Evolutionary conservation across 495 filamentous ascomycete species (phyloP), one percentile per base, ranked within the genome.

Genomic region (Penicillium canariense): DNA sequence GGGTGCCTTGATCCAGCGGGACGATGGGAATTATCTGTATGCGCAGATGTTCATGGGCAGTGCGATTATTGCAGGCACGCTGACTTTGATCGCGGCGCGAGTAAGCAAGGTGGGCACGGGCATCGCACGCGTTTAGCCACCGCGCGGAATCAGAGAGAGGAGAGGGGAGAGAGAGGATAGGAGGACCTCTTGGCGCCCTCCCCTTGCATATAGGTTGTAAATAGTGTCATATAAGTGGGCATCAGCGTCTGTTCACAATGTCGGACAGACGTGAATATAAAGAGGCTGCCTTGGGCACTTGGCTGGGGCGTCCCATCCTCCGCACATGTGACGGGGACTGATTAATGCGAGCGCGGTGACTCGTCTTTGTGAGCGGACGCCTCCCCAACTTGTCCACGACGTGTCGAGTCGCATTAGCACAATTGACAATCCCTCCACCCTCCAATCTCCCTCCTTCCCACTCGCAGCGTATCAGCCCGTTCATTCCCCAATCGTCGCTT

Each of bases 31-130:
- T 9, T 89, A 83, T 72, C 58, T 77, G 35, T 78, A 78, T 54
- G 82, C 85, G 0, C 84, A 88, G 65, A 71, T 83, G 70, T 76
- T 74, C 48, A 73, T 73, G 73, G 73, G 71, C 10, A 68, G 59
- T 58, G 67, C 68, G 2, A 68, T 76, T 3, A 78, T 84, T 66
- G 77, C 81, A 8, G 83, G 78, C 0, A 61, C 61, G 8, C 61
- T 69, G 27, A 67, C 81, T 0, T 59, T 87, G 46, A 50, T 73
- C 18, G 70, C 64, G 7, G 76, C 82, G 7, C 74, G 82, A 47
- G 52, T 81, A 26, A 64, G 63, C n/a, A 75, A 76, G 56, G 54
- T 71, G 38, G 72, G 72, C 18, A 60, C 57, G 31, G 51, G 52
- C 9, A 56, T 68, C 44, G 48, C 61, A 43, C 65, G 62, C 30